These are phyloP conservation scores for Boletellus sp. DNA, from an alignment of 768 basidiomycete genomes.

Conservation along the genomic window DNA sequence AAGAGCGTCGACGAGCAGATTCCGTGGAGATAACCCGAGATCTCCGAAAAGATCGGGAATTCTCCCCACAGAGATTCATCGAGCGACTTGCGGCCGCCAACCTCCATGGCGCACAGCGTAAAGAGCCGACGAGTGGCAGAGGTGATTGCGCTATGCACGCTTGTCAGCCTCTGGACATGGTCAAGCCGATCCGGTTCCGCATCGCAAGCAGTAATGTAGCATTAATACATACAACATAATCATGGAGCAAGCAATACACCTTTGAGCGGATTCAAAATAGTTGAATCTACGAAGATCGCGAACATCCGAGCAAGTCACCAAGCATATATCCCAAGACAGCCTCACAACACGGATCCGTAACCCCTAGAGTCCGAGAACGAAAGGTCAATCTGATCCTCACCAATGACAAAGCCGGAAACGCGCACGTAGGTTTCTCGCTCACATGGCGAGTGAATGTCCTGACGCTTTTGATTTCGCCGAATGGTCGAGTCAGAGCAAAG, in stretches of 20 bases:
- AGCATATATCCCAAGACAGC: conserved; percentile 11
- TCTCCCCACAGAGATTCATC: too few relatives aligned
- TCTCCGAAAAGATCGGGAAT: too few relatives aligned
- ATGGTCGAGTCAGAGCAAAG: conserved; percentile 64
- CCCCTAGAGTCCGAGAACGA: conserved; percentile 43
- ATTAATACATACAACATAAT: conserved; percentile 9
- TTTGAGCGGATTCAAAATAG: conserved; percentile 61
- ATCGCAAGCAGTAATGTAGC: background rate
- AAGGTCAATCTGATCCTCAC: background rate
- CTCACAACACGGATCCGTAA: conserved; percentile 77
- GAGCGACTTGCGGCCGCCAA: too few relatives aligned
- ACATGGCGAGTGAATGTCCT: conserved; percentile 82
- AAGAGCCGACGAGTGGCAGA: too few relatives aligned
- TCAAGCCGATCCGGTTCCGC: background rate
- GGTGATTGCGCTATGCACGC: too few relatives aligned
- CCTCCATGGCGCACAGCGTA: too few relatives aligned
- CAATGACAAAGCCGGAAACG: conserved; percentile 13
- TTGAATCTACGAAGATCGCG: conserved; percentile 52
- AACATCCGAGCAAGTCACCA: background rate
- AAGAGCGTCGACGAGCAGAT: too few relatives aligned
- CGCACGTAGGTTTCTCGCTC: conserved; percentile 59
- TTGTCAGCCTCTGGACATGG: too few relatives aligned
- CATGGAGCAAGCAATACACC: conserved; percentile 48
- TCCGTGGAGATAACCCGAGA: too few relatives aligned
- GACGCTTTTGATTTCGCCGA: conserved; percentile 71